Evolutionary conservation across 306 rosid species (phyloP), one percentile per base, ranked within the genome.

Genomic region (Prinsepia uniflora): DNA sequence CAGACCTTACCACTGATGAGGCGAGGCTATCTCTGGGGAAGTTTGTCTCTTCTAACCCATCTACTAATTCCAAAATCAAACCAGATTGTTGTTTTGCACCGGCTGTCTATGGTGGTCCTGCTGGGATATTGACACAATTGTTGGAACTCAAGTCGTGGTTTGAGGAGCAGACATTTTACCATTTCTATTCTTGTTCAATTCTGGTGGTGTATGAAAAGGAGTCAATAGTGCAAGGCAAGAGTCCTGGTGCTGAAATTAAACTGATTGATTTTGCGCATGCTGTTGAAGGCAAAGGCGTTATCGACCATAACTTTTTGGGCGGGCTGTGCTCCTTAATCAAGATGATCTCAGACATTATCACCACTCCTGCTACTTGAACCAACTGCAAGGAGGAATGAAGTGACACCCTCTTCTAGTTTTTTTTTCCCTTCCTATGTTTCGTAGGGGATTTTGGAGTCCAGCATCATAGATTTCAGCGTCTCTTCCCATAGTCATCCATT

Each of bases 231-330:
- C 68, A 83, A 10, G 81, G 75, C 15, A 68, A 52, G 52, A 74
- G 59, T 46, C 67, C 81, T 9, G 70, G 78, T 50, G 79, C 83
- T 41, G 47, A 64, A 12, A 72, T 94, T 58, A 87, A 87, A 77
- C 96, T 94, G 0, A 71, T 94, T 63, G 98, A 90, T 78, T 90
- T 94, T 75, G 98, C 97, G 0, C 97, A 94, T 65, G 90, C 84
- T 0, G 63, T 74, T 6, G 88, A 86, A 7, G 91, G 84, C 6
- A 72, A 70, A 4, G 97, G 90, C 48, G 84, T 63, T 36, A 90
- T 93, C 55, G 98, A 93, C 83, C 97, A 90, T 82, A 93, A 93
- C 75, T 93, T 88, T 86, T 80, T 90, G 76, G 98, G 98, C 5
- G 98, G 98, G 19, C 94, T 93, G 19, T 93, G 92, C 76, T 88